A percentile compares a stretch with the other conserved stretches of the same genome.
phyloP scores from a whole-genome alignment of 306 rosid species.

The Dalbergia oliveri region DNA sequence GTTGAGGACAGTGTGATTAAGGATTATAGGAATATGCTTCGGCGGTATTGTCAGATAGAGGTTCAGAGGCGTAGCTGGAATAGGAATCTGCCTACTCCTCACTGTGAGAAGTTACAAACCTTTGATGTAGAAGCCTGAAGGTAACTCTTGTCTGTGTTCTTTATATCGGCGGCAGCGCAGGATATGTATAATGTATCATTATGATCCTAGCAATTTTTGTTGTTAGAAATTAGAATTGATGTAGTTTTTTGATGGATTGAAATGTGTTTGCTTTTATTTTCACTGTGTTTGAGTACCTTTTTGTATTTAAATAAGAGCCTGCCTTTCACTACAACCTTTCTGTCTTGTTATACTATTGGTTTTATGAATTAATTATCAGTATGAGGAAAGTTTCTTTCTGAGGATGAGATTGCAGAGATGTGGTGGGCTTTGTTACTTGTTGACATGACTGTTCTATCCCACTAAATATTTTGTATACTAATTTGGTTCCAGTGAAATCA shows the following conservation, averaged over 20 bases:
- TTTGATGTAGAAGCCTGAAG: slow-evolving; percentile 66
- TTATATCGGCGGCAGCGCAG: neutral
- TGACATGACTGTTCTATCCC: slow-evolving; percentile 21
- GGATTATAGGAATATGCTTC: slow-evolving; percentile 75
- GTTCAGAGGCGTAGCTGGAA: slow-evolving; percentile 88
- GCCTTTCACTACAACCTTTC: neutral
- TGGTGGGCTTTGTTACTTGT: slow-evolving; percentile 1
- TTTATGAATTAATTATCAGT: slow-evolving; percentile 24
- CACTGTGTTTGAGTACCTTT: neutral
- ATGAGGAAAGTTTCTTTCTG: slow-evolving; percentile 3
- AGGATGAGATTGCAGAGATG: slow-evolving; percentile 19
- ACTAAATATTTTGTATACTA: neutral
- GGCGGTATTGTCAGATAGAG: slow-evolving; percentile 84
- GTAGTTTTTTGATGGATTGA: slow-evolving; percentile 10
- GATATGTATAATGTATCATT: slow-evolving; percentile 13
- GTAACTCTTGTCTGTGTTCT: slow-evolving; percentile 47
- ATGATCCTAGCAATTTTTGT: neutral
- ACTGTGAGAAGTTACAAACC: slow-evolving; percentile 73
- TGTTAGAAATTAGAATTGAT: slow-evolving; percentile 1
- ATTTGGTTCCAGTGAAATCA: neutral
- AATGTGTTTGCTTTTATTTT: slow-evolving; percentile 4
- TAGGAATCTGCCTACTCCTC: slow-evolving; percentile 78
- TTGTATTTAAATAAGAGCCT: slow-evolving; percentile 2
- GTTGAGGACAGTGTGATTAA: slow-evolving; percentile 72
- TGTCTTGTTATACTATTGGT: slow-evolving; percentile 24